Evolutionary conservation across 2,329 filamentous ascomycete genomes (phyloP).

Genomic region (Penicillium sp.): DNA sequence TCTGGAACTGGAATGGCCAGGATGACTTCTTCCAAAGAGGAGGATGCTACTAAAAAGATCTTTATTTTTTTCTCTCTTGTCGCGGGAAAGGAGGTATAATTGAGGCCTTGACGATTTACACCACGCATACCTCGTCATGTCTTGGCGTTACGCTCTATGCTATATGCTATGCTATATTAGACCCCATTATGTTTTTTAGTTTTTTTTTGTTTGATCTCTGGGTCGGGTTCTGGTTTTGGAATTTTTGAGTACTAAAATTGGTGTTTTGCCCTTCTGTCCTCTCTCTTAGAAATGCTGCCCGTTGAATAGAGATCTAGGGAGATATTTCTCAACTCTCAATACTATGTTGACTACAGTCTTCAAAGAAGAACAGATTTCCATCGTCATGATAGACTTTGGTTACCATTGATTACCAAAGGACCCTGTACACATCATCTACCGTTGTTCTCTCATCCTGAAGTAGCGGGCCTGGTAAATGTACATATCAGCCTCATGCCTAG

Average conservation of each 20-base stretch:
- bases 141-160: not conserved
- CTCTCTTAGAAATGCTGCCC: not conserved
- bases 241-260: not conserved
- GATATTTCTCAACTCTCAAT: not conserved
- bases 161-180: constrained; percentile 12
- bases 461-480: not conserved
- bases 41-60: not conserved
- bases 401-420: too few relatives aligned
- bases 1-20: not conserved
- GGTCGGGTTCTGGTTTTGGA: not conserved
- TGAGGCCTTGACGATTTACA: not conserved
- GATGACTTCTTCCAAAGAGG: not conserved
- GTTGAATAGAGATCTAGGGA: not conserved
- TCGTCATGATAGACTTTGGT: too few relatives aligned
- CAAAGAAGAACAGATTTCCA: too few relatives aligned
- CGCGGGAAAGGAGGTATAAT: not conserved
- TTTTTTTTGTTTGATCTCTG: not conserved
- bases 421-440: not conserved
- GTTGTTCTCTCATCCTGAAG: too few relatives aligned
- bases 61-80: not conserved
- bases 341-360: too few relatives aligned
- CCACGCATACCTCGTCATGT: not conserved
- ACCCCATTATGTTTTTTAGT: constrained; percentile 11
- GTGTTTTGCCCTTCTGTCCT: not conserved
- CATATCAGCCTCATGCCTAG: not conserved